Conservation (phyloP, 805 yeast genomes). For the Lachancea dasiensis region DNA sequence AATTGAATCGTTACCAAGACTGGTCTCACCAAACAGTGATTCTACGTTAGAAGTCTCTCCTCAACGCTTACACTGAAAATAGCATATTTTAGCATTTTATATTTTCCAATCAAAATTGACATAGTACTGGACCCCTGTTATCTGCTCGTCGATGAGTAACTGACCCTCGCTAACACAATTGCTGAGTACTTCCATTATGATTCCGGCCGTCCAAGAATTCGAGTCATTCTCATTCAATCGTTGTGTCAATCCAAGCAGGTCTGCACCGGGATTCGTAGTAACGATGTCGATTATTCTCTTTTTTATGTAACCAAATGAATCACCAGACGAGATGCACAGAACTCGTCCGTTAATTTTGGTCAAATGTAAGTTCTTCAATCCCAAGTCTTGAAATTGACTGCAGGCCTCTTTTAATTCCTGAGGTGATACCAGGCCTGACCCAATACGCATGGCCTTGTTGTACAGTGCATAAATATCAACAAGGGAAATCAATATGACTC, state of each 20-base stretch:
- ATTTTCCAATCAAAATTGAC: conserved; percentile 37
- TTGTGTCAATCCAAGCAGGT: conserved; percentile 24
- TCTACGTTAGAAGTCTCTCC: conserved; percentile 15
- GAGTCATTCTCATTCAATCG: conserved; percentile 24
- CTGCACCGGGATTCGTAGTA: conserved; percentile 25
- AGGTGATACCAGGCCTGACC: conserved; percentile 64
- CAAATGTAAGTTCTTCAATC: conserved; percentile 41
- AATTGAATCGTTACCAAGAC: conserved; percentile 64
- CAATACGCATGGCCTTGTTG: conserved; percentile 59
- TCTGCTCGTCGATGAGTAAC: conserved; percentile 60
- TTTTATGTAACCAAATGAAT: conserved; percentile 30
- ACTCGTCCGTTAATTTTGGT: conserved; percentile 35
- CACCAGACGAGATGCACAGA: conserved; percentile 28
- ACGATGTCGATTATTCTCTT: conserved; percentile 24
- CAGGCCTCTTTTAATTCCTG: conserved; percentile 60
- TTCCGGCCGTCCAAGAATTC: conserved; percentile 61
- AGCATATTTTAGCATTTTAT: conserved; percentile 6
- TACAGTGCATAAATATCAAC: conserved; percentile 59
- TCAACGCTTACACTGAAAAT: conserved; percentile 10
- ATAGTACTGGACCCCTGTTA: conserved; percentile 61
- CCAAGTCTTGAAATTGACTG: conserved; percentile 46
- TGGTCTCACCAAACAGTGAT: conserved; percentile 31
- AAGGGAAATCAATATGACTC: conserved; percentile 52
- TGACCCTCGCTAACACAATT: conserved; percentile 51
- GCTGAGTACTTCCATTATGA: conserved; percentile 59